phyloP scores from a whole-genome alignment of 306 rosid species.

The Vigna radiata region DNA sequence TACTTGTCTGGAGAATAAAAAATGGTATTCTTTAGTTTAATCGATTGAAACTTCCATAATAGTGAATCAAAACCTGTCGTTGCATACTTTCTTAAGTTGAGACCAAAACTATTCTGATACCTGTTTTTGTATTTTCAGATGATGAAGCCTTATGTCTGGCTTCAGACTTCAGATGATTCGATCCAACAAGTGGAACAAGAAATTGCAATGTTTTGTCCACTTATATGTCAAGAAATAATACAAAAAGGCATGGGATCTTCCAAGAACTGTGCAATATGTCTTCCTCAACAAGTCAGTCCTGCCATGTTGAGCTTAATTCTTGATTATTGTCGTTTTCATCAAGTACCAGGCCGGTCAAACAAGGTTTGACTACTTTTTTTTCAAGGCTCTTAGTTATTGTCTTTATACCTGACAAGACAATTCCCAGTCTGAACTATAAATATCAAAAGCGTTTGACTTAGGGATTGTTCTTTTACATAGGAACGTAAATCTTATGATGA shows the following conservation, averaged over 20 bases:
- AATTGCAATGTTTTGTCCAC: slow-evolving; percentile 91
- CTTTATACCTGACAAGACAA: background rate
- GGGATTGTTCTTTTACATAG: slow-evolving; percentile 55
- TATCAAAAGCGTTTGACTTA: slow-evolving; percentile 40
- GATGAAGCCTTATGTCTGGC: slow-evolving; percentile 95
- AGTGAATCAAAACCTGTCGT: slow-evolving; percentile 15
- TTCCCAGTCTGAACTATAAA: slow-evolving; percentile 21
- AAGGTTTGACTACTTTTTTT: slow-evolving; percentile 61
- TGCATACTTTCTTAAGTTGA: slow-evolving; percentile 19
- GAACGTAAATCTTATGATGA: slow-evolving; percentile 91
- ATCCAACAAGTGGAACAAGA: slow-evolving; percentile 97
- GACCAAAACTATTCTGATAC: slow-evolving; percentile 38
- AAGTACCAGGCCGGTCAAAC: slow-evolving; percentile 93
- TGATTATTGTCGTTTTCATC: slow-evolving; percentile 97
- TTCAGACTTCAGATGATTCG: slow-evolving; percentile 89
- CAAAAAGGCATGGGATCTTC: slow-evolving; percentile 89
- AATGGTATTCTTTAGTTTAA: slow-evolving; percentile 1
- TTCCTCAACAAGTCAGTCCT: slow-evolving; percentile 96
- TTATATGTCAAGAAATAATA: slow-evolving; percentile 80
- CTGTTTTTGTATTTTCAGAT: slow-evolving; percentile 46
- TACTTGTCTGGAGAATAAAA: slow-evolving; percentile 15
- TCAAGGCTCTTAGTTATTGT: slow-evolving; percentile 33
- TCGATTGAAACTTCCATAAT: slow-evolving; percentile 1
- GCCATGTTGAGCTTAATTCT: slow-evolving; percentile 86
- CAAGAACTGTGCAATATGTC: slow-evolving; percentile 92